A percentile compares a stretch with the other conserved stretches of the same genome.
Conservation (phyloP, 768 basidiomycete genomes). For the Infundibulicybe gibba region DNA sequence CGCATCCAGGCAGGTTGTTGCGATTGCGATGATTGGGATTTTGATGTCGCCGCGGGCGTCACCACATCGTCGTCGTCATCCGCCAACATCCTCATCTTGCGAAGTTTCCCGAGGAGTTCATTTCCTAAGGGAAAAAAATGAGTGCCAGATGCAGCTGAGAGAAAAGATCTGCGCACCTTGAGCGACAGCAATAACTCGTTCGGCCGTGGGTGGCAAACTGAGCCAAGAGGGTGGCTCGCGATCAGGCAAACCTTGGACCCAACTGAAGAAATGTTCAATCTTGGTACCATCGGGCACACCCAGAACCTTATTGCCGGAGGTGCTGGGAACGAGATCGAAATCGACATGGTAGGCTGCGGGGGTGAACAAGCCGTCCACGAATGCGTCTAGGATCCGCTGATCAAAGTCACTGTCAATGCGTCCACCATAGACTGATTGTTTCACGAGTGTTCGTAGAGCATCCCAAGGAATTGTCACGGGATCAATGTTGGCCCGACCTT, state of each 20-base stretch:
- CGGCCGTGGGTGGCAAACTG: conserved; percentile 88
- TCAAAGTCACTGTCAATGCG: conserved; percentile 95
- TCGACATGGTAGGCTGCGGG: conserved; percentile 88
- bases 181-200: conserved; percentile 85
- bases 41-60: conserved; percentile 40
- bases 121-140: conserved; percentile 48
- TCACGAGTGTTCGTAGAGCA: conserved; percentile 89
- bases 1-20: conserved; percentile 96
- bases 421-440: conserved; percentile 95
- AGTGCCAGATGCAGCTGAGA: conserved; percentile 1
- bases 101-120: conserved; percentile 77
- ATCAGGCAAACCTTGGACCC: conserved; percentile 88
- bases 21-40: conserved; percentile 44
- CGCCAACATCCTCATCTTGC: conserved; percentile 87
- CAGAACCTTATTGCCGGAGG: conserved; percentile 53
- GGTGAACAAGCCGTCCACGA: conserved; percentile 89
- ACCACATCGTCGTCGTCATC: conserved; percentile 80
- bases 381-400: conserved; percentile 87
- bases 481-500: conserved; percentile 89
- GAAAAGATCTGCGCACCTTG: conserved; percentile 59
- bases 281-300: conserved; percentile 89
- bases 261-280: conserved; percentile 84
- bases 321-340: conserved; percentile 79
- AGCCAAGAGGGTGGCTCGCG: conserved; percentile 95
- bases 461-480: conserved; percentile 93